Evolutionary conservation across 2,329 filamentous ascomycete genomes (phyloP), one percentile per base, ranked within the genome.

Genomic region (Venturia oleaginea): DNA sequence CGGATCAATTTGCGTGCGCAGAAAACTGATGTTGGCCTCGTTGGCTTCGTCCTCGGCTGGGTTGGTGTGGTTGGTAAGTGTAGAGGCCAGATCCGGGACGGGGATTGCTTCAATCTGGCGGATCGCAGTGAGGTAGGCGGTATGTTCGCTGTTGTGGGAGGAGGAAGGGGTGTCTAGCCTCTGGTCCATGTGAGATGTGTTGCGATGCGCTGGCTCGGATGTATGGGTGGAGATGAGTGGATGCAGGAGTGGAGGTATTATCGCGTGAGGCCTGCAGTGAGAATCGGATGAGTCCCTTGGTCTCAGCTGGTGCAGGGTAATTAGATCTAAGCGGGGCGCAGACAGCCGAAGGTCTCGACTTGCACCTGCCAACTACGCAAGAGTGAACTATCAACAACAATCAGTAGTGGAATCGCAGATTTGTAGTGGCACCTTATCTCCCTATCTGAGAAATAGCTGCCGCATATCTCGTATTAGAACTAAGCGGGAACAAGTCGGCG

Each of bases 1-100:
- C 51, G 74, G 72, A 60, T 77, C 75, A 60, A 75, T 66, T 22
- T 73, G 72, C 40, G 72, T 76, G 63, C 81, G 79, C 63, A 84
- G 74, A 67, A 83, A 82, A 70, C 72, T 78, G 68, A 81, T 73
- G 72, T 82, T 83, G 66, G 79, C 80, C 70, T 79, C 73, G 61
- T 77, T 73, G 64, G 74, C 76, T 67, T 77, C 76, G 68, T 81
- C 76, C 68, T 77, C 77, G 51, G n/a, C n/a, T n/a, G n/a, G n/a
- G n/a, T n/a, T n/a, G 32, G 40, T 22, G 30, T 61, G 64, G 34
- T 61, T 63, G 17, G 64, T 65, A 11, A 66, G 64, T 0, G 64
- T 66, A 11, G 65, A 27, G 1, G 65, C 65, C 38, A 66, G 65
- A 40, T 66, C 65, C 4, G 54, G 64, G 10, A 65, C 65, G 11